Conservation (phyloP, 1,139 yeast genomes). For the Candida tetrigidarum region DNA sequence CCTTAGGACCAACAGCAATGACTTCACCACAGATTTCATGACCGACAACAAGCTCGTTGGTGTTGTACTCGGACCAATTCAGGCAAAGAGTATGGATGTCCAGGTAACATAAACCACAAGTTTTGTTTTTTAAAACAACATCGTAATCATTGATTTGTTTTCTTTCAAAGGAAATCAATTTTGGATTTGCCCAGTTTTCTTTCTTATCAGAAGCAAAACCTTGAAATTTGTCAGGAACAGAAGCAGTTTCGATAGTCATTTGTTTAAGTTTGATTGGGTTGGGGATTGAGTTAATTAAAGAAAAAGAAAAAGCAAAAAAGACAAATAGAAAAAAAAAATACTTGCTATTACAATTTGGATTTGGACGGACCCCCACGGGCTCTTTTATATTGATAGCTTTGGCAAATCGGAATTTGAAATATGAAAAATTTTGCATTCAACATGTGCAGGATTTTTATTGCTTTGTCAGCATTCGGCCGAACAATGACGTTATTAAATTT, state of each 20-base stretch:
- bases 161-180: slow-evolving; percentile 43
- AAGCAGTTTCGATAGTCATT: slow-evolving; percentile 16
- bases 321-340: background rate
- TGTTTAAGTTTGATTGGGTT: background rate
- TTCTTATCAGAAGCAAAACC: slow-evolving; percentile 47
- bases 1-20: slow-evolving; percentile 52
- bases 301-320: background rate
- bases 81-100: slow-evolving; percentile 55
- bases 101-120: slow-evolving; percentile 68
- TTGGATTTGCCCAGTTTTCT: slow-evolving; percentile 48
- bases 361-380: too few species aligned
- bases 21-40: slow-evolving; percentile 63
- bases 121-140: slow-evolving; percentile 49
- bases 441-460: slow-evolving; percentile 1
- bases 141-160: slow-evolving; percentile 41
- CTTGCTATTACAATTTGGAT: too few species aligned
- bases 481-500: too few species aligned
- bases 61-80: slow-evolving; percentile 38
- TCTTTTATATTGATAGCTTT: background rate
- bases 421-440: background rate
- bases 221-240: slow-evolving; percentile 40
- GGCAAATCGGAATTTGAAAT: background rate
- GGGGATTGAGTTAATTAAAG: background rate
- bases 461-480: too few species aligned
- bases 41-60: slow-evolving; percentile 41